A percentile compares a stretch with the other conserved stretches of the same genome.
Evolutionary conservation across 768 basidiomycete species (phyloP).

Genomic region (Tulasnella sp.): DNA sequence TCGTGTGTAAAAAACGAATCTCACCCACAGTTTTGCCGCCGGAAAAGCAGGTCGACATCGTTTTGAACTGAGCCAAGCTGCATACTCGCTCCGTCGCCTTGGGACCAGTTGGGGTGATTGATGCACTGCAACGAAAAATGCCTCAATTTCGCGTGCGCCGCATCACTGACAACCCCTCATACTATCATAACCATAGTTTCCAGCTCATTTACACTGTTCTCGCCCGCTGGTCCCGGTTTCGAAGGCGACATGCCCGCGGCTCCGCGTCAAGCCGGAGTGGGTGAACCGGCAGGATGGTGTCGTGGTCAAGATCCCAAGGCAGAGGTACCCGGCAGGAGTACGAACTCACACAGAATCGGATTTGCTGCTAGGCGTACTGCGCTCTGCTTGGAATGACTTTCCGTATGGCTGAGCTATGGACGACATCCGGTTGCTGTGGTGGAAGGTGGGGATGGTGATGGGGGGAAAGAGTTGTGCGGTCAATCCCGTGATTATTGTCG

Average conservation of each 20-base stretch:
- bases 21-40: background rate
- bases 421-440: background rate
- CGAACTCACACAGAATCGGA: background rate
- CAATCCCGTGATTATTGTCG: too few relatives aligned
- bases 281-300: background rate
- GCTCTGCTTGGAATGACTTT: background rate
- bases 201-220: background rate
- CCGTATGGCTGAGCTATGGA: background rate
- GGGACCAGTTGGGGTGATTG: background rate
- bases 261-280: background rate
- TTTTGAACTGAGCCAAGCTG: background rate
- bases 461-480: too few relatives aligned
- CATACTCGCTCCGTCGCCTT: background rate
- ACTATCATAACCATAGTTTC: background rate
- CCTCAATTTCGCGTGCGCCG: background rate
- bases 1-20: background rate
- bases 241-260: background rate
- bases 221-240: background rate
- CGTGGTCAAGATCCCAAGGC: background rate
- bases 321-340: background rate
- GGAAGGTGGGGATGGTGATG: background rate
- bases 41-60: background rate
- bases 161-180: background rate
- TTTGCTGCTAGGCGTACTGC: background rate
- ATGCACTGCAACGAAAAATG: background rate